phyloP scores from a whole-genome alignment of 768 basidiomycete species.

The Phaeolepiota aurea region DNA sequence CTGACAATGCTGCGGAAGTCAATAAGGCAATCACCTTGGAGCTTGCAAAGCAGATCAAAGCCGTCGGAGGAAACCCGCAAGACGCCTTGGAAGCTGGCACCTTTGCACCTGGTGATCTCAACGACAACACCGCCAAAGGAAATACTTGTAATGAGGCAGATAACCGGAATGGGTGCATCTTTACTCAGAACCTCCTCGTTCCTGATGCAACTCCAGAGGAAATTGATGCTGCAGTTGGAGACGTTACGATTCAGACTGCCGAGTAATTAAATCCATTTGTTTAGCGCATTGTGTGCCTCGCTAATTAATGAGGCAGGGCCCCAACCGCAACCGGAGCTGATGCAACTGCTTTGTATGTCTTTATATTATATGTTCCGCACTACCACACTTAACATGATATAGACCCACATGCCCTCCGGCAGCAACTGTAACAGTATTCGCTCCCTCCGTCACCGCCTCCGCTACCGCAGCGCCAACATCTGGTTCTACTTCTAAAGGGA shows the following conservation, averaged over 20 bases:
- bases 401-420: neutral
- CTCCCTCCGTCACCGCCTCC: neutral
- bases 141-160: constrained; percentile 46
- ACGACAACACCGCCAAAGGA: constrained; percentile 45
- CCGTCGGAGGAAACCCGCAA: constrained; percentile 54
- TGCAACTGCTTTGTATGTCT: neutral
- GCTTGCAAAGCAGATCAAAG: constrained; percentile 54
- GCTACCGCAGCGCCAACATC: neutral
- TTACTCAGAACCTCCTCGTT: constrained; percentile 52
- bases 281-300: too few species aligned
- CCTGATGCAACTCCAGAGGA: constrained; percentile 47
- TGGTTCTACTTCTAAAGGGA: constrained; percentile 13
- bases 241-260: constrained; percentile 6
- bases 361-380: neutral
- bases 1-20: constrained; percentile 40
- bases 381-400: neutral
- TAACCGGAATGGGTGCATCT: constrained; percentile 53
- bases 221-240: constrained; percentile 44
- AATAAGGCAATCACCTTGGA: constrained; percentile 60
- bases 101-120: constrained; percentile 46
- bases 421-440: neutral
- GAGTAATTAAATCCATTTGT: neutral
- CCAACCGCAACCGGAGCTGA: neutral
- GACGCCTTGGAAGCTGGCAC: constrained; percentile 53
- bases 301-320: too few species aligned